Evolutionary conservation across 208 protist genomes (phyloP), one percentile per base, ranked within the genome.

Genomic region (Acanthamoeba sp.): DNA sequence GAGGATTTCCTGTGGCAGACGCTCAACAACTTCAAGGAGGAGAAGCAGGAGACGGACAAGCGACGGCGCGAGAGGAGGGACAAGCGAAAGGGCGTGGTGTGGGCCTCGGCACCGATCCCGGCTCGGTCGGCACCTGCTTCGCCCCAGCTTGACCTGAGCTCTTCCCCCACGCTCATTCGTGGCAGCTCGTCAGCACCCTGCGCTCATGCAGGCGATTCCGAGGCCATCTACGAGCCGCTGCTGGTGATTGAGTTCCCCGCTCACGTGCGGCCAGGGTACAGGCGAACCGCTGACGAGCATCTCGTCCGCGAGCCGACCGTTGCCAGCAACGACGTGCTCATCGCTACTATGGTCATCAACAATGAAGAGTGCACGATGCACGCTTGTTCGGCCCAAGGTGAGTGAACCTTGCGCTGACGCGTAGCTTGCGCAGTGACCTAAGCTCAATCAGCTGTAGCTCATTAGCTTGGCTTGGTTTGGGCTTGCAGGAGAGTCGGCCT

Each of bases 171-270:
- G n/a, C n/a, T 52, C 48, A 52, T 52, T 52, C 48, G 48, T 52
- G 48, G 48, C 48, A 52, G 48, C 48, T 76, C 9, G 20, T 34
- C 9, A 10, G 18, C 40, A 10, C 48, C 48, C 12, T 52, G 14
- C 32, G 5, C 32, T 24, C 0, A 6, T 36, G 32, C 24, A 29
- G 24, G 10, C 55, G 22, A 24, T 32, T 42, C 66, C 10, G 32
- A 76, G 34, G n/a, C 66, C n/a, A 45, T 76, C n/a, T 76, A 76
- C 66, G 66, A 76, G 66, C 66, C 66, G n/a, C 66, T 76, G 1
- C n/a, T 76, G 36, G 12, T 34, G 0, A 36, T 76, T 2, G 66
- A 76, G 66, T 76, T 76, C 66, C 66, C 66, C 22, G 57, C 16
- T 1, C 57, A 64, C 57, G 57, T 64, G 24, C 57, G 20, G 57